Conservation (phyloP, 495 filamentous ascomycete genomes). For the Chlorociboria aeruginascens region DNA sequence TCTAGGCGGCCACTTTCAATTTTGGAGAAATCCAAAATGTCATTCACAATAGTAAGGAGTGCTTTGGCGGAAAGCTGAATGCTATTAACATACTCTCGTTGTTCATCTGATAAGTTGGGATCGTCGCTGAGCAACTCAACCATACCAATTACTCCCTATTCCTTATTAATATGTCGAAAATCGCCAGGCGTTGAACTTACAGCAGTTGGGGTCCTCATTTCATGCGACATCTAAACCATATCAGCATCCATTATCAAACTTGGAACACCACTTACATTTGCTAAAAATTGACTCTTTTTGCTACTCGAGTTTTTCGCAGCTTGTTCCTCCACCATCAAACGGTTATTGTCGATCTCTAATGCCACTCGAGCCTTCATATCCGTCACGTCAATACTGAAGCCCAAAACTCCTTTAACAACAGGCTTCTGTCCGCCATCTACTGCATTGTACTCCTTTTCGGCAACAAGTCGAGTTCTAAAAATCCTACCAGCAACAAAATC, state of each 20-base stretch:
- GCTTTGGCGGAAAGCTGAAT: slow-evolving; percentile 69
- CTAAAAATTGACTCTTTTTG: slow-evolving; percentile 54
- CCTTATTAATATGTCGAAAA: not conserved
- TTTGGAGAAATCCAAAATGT: slow-evolving; percentile 79
- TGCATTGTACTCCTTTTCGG: slow-evolving; percentile 32
- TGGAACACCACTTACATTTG: slow-evolving; percentile 25
- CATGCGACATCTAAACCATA: slow-evolving; percentile 58
- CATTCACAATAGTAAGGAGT: slow-evolving; percentile 76
- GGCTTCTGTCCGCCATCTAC: slow-evolving; percentile 28
- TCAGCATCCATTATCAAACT: not conserved
- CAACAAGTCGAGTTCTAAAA: slow-evolving; percentile 51
- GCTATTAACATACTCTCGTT: slow-evolving; percentile 60
- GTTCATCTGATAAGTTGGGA: slow-evolving; percentile 48
- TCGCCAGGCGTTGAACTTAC: slow-evolving; percentile 15
- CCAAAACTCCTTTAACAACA: slow-evolving; percentile 50
- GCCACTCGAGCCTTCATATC: slow-evolving; percentile 44
- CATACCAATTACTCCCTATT: slow-evolving; percentile 67
- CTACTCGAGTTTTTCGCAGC: slow-evolving; percentile 53
- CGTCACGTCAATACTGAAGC: slow-evolving; percentile 54
- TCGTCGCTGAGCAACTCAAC: slow-evolving; percentile 57
- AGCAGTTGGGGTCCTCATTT: slow-evolving; percentile 57
- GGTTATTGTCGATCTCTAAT: slow-evolving; percentile 45
- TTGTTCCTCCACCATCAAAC: slow-evolving; percentile 48
- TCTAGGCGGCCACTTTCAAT: slow-evolving; percentile 65
- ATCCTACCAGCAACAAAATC: slow-evolving; percentile 30